Percentiles rank a stretch among this genome's conserved stretches.
These are phyloP conservation scores for Quercus gilva DNA, from an alignment of 306 rosid genomes.

Conservation along the genomic window DNA sequence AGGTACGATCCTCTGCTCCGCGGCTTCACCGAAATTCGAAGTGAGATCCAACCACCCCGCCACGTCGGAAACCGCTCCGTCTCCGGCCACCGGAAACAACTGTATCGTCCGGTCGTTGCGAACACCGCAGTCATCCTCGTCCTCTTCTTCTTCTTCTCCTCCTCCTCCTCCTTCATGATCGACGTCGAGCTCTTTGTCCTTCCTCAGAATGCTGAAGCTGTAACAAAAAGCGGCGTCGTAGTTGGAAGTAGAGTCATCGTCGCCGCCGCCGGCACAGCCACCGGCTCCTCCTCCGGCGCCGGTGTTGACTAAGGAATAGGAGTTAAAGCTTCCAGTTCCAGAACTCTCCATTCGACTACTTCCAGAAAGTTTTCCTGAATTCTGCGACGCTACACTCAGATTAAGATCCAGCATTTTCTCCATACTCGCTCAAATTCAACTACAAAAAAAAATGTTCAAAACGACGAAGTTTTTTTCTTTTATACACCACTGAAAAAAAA, in stretches of 20 bases:
- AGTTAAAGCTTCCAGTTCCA: conserved; percentile 63
- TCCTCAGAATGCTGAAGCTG: conserved; percentile 50
- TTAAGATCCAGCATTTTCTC: conserved; percentile 79
- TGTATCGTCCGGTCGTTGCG: conserved; percentile 45
- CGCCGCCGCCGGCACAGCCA: not conserved
- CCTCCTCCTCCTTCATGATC: not conserved
- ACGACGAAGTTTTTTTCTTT: not conserved
- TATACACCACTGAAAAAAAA: too few relatives aligned
- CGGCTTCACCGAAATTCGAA: conserved; percentile 18
- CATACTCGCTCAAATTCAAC: not conserved
- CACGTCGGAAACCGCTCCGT: conserved; percentile 5
- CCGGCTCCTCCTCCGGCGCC: too few relatives aligned
- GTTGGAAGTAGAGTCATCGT: conserved; percentile 39
- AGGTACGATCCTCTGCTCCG: conserved; percentile 31
- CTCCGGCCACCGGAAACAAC: conserved; percentile 52
- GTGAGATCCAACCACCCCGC: conserved; percentile 44
- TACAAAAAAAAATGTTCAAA: not conserved
- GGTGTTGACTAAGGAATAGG: conserved; percentile 50
- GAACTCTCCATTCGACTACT: conserved; percentile 58
- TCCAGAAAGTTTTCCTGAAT: conserved; percentile 25
- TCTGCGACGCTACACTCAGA: conserved; percentile 44
- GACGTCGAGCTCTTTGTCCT: not conserved
- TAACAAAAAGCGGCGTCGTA: conserved; percentile 42
- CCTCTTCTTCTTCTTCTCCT: not conserved
- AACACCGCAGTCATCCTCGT: not conserved